Evolutionary conservation across 176 grass and related monocot species (phyloP), one percentile per base, ranked within the genome.

Genomic region (Carex myosuroides): DNA sequence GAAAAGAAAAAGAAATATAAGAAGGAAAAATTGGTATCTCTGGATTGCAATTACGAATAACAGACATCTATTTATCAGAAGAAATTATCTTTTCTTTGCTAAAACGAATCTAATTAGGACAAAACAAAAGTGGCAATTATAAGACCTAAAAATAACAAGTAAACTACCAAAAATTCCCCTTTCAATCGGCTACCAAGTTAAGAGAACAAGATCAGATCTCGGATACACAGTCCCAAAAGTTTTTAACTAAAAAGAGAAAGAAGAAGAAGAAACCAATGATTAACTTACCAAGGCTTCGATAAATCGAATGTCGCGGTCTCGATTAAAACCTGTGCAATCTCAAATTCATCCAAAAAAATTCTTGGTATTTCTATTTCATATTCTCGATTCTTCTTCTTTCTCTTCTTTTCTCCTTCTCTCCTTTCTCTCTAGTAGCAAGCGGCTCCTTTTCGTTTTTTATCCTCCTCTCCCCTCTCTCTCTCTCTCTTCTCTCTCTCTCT

Each of bases 201-300:
- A 14, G 10, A 90, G 79, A 13, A 57, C 4, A 67, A 14, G 77
- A 64, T 81, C 30, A 85, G 72, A 84, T 86, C 65, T 88, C 71
- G 33, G 12, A 46, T 46, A 84, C 52, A 21, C 55, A 87, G 79
- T 81, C 80, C 10, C 63, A 70, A 84, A 85, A 53, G n/a, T 33
- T 59, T 8, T 29, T 56, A 72, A 59, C 55, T 79, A 83, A 64
- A 80, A 55, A 5, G 13, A 8, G 20, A 4, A 8, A 69, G 56
- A 78, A 66, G 50, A 42, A 30, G 42, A 20, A 29, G 29, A 29
- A 29, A 29, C 29, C 41, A 56, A 75, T 74, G 78, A 86, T 69
- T 55, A 61, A 79, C 81, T 84, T 84, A 65, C 70, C 8, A 64
- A 42, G 79, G 62, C 58, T 46, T 48, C 67, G 60, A 83, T 66